phyloP scores from a whole-genome alignment of 2,329 filamentous ascomycete species.

The Xylariales sp. region DNA sequence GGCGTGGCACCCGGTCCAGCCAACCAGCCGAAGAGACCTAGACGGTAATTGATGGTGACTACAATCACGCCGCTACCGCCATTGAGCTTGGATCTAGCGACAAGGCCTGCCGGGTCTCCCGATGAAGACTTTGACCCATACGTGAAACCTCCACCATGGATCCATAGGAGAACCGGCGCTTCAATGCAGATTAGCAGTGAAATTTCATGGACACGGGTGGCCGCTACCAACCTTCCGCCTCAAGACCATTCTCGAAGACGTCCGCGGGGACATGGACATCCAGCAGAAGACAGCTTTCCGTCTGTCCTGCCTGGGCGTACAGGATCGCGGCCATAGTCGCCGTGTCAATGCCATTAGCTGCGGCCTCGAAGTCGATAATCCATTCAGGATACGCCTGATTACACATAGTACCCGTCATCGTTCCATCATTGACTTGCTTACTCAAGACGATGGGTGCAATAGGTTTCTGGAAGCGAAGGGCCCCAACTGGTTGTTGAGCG shows the following conservation, averaged over 20 bases:
- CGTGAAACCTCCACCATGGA: slow-evolving; percentile 22
- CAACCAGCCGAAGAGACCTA: slow-evolving; percentile 22
- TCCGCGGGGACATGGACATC: slow-evolving; percentile 16
- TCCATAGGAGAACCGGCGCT: slow-evolving; percentile 22
- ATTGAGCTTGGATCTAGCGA: slow-evolving; percentile 13
- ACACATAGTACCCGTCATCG: slow-evolving; percentile 18
- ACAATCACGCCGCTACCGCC: slow-evolving; percentile 13
- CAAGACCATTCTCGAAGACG: slow-evolving; percentile 10
- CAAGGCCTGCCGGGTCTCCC: slow-evolving; percentile 17
- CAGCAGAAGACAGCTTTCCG: slow-evolving; percentile 19
- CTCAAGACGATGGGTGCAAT: slow-evolving; percentile 18
- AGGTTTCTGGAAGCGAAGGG: slow-evolving; percentile 27
- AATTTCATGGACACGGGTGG: not conserved
- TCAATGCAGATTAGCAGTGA: not conserved
- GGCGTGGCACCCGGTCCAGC: slow-evolving; percentile 22
- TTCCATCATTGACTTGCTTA: slow-evolving; percentile 17
- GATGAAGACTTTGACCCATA: slow-evolving; percentile 16
- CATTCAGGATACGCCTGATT: slow-evolving; percentile 26
- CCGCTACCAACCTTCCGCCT: not conserved
- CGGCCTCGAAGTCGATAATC: slow-evolving; percentile 16
- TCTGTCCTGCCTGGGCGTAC: slow-evolving; percentile 17
- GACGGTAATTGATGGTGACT: slow-evolving; percentile 21
- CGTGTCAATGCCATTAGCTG: slow-evolving; percentile 7
- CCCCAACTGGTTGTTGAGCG: slow-evolving; percentile 12
- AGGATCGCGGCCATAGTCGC: slow-evolving; percentile 13